Conservation (phyloP, 2,329 filamentous ascomycete genomes). For the Colletotrichum chrysophilum region DNA sequence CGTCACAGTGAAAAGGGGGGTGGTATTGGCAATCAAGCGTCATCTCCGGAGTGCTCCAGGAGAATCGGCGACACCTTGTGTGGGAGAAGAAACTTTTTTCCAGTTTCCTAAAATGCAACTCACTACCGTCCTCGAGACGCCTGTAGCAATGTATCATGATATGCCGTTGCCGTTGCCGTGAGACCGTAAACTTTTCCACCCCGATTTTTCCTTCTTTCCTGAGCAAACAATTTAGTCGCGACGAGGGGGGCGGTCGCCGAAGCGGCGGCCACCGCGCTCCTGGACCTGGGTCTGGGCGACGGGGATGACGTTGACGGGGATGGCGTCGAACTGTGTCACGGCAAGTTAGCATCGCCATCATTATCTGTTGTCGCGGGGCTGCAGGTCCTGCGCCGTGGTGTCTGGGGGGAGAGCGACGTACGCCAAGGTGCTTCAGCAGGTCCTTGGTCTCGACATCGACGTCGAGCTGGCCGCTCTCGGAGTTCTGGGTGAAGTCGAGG, state of each 20-base stretch:
- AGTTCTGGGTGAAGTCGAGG: constrained; percentile 95
- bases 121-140: constrained; percentile 64
- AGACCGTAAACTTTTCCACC: constrained; percentile 32
- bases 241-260: constrained; percentile 66
- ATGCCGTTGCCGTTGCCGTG: constrained; percentile 49
- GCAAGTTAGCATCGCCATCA: constrained; percentile 30
- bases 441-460: constrained; percentile 99
- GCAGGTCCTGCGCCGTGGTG: not conserved
- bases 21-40: constrained; percentile 90
- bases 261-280: constrained; percentile 81
- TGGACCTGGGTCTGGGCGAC: constrained; percentile 87
- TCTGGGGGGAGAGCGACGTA: constrained; percentile 62
- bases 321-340: constrained; percentile 82
- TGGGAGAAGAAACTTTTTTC: constrained; percentile 63
- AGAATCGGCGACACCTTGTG: constrained; percentile 92
- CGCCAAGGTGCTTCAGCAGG: constrained; percentile 96
- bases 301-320: constrained; percentile 93
- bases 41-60: constrained; percentile 62
- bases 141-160: constrained; percentile 43
- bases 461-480: constrained; percentile 91
- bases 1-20: constrained; percentile 30
- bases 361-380: not conserved
- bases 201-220: constrained; percentile 15
- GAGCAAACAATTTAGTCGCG: constrained; percentile 43
- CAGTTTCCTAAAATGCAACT: constrained; percentile 61